Conservation (phyloP, 495 filamentous ascomycete genomes). For the Aspergillus mulundensis region DNA sequence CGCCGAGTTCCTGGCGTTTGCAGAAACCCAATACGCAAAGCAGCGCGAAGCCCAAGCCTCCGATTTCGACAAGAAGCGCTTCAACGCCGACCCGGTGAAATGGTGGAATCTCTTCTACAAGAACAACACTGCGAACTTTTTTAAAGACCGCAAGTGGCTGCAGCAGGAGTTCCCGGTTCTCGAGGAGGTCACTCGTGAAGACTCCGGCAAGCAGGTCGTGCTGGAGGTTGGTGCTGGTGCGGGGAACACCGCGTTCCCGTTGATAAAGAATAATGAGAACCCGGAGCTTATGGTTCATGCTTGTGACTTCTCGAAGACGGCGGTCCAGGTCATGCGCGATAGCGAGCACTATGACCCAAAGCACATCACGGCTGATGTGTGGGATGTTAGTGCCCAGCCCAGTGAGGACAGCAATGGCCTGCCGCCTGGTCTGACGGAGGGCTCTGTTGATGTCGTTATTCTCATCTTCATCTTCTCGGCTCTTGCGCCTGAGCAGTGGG, state of each 20-base stretch:
- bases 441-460: conserved; percentile 80
- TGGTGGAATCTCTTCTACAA: conserved; percentile 98
- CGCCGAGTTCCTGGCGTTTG: conserved; percentile 74
- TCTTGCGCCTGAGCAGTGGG: conserved; percentile 79
- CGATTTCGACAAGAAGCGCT: conserved; percentile 79
- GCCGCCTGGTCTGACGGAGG: conserved; percentile 70
- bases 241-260: conserved; percentile 92
- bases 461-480: conserved; percentile 98
- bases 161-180: conserved; percentile 90
- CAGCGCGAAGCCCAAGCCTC: conserved; percentile 80
- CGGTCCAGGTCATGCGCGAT: conserved; percentile 79
- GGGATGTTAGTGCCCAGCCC: conserved; percentile 71
- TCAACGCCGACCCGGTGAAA: conserved; percentile 84
- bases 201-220: conserved; percentile 57
- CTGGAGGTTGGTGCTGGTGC: conserved; percentile 94
- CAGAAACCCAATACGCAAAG: conserved; percentile 71
- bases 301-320: conserved; percentile 88
- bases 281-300: conserved; percentile 74
- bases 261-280: conserved; percentile 78
- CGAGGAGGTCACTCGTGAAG: conserved; percentile 58
- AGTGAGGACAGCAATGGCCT: conserved; percentile 39
- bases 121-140: conserved; percentile 93
- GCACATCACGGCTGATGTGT: conserved; percentile 79
- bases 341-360: conserved; percentile 62
- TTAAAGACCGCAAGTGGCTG: conserved; percentile 97